A percentile compares a stretch with the other conserved stretches of the same genome.
These are phyloP conservation scores for Rhododendron simsii DNA, from an alignment of 148 eudicot species.

Conservation along the genomic window DNA sequence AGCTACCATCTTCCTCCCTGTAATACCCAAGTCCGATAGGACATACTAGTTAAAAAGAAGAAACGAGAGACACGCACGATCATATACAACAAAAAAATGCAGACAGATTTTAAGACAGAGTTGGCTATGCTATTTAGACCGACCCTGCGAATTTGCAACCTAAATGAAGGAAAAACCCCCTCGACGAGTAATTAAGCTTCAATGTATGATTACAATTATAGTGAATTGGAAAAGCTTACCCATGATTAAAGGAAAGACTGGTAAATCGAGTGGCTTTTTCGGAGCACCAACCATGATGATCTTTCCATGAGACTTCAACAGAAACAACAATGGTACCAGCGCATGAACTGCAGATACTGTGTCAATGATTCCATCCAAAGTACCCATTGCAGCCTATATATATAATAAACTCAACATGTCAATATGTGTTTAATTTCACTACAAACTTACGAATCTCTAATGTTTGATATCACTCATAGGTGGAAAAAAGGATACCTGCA, in stretches of 20 bases:
- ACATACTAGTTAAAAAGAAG: background rate
- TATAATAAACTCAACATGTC: background rate
- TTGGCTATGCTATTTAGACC: background rate
- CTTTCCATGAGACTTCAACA: constrained; percentile 22
- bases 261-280: background rate
- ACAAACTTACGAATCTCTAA: too few species aligned
- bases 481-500: constrained; percentile 12
- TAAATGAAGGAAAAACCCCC: too few species aligned
- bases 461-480: too few species aligned
- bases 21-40: background rate
- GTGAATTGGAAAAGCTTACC: background rate
- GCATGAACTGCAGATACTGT: constrained; percentile 21
- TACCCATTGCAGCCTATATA: constrained; percentile 21
- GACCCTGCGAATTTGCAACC: background rate
- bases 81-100: background rate
- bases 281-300: constrained; percentile 20
- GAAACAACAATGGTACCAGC: constrained; percentile 9
- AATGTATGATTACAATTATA: too few species aligned
- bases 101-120: background rate
- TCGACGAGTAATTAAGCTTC: too few species aligned
- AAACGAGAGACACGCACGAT: background rate
- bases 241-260: background rate
- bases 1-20: constrained; percentile 4
- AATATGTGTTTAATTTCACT: background rate
- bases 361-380: constrained; percentile 22